Evolutionary conservation across 345 rosid genomes (phyloP), one percentile per base, ranked within the genome.

Genomic region (Eucalyptus cloeziana): DNA sequence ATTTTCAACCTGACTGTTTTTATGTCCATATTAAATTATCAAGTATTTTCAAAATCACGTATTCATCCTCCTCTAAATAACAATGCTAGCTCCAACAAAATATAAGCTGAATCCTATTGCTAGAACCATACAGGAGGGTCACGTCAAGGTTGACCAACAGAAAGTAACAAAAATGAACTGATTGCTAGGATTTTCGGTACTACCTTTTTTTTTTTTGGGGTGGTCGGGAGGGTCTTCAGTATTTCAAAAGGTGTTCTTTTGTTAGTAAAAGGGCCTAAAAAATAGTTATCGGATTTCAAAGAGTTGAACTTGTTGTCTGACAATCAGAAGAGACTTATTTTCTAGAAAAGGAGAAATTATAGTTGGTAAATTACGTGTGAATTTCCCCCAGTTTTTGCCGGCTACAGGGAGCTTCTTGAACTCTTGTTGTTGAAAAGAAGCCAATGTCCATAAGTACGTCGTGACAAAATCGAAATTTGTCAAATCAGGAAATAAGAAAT

Each of bases 381-480:
- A 64, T 13, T 30, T 30, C 71, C 5, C 37, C 71, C n/a, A n/a
- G 71, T 4, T 64, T 64, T 56, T 56, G 30, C 30, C 30, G 0
- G 30, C 30, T 56, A 56, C 0, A 1, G 27, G 62, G 62, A 56
- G 62, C 62, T 56, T 24, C 62, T 22, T 24, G 30, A 56, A 56
- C 62, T 56, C 30, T 56, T 24, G 30, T 8, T 0, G 30, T 56
- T 56, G 62, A 24, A 54, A 51, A 16, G 2, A 19, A 54, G 58
- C 58, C 11, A 8, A 54, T 3, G 25, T 21, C 60, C 10, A 54
- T 1, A 24, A 56, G 13, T 56, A 10, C 0, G 30, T 24, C 30
- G 0, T 56, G 30, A 56, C 58, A 24, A 56, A 56, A 56, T 24
- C 12, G 13, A 56, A 56, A 56, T 56, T 22, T 56, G 30, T 56